A percentile compares a stretch with the other conserved stretches of the same genome.
Evolutionary conservation across 164 flowering plant species (phyloP).

Genomic region (Tinospora cordifolia): DNA sequence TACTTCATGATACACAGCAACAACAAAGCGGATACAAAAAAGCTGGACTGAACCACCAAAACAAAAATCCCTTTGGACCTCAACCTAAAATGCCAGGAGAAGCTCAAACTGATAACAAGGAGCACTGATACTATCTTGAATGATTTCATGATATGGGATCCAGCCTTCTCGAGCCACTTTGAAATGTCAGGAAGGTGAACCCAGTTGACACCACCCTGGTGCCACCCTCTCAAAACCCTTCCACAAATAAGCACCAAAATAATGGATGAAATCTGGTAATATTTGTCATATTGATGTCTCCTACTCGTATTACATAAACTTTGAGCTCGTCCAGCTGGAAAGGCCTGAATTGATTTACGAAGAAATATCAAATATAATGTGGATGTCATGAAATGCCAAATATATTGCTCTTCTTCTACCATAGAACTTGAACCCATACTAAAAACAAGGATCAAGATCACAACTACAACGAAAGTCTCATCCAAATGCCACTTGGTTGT

Average conservation of each 20-base stretch:
- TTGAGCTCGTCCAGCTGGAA: constrained; percentile 12
- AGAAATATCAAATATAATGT: constrained; percentile 59
- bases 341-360: constrained; percentile 36
- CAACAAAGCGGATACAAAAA: constrained; percentile 37
- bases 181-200: constrained; percentile 86
- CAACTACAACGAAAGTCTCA: constrained; percentile 39
- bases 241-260: constrained; percentile 58
- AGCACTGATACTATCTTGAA: constrained; percentile 41
- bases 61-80: constrained; percentile 24
- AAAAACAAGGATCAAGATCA: constrained; percentile 36
- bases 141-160: constrained; percentile 29
- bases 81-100: constrained; percentile 25
- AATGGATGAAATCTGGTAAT: constrained; percentile 23
- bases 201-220: constrained; percentile 99
- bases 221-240: constrained; percentile 90
- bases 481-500: constrained; percentile 39
- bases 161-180: constrained; percentile 68
- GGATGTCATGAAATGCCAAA: constrained; percentile 74
- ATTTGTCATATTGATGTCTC: constrained; percentile 16
- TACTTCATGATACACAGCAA: constrained; percentile 34
- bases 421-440: constrained; percentile 94
- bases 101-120: constrained; percentile 36
- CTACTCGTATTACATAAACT: constrained; percentile 13
- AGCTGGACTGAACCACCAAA: constrained; percentile 28
- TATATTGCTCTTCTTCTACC: constrained; percentile 97